Evolutionary conservation across 352 stramenopile species (phyloP).

Genomic region (Pythium brachiatum): DNA sequence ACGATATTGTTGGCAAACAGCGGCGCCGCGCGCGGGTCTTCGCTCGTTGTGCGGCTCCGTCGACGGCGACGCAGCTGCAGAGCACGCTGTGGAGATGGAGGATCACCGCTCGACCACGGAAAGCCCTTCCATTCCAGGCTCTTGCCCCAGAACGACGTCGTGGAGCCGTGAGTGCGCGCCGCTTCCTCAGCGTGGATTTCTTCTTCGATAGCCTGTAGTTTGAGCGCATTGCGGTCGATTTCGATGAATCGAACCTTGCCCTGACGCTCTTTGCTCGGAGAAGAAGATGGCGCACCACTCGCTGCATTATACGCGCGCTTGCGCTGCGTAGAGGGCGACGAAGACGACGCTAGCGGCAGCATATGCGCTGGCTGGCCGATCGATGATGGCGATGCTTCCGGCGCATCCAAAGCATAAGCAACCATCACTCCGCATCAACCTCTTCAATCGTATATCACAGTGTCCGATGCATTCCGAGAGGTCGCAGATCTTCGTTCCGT

Average conservation of each 20-base stretch:
- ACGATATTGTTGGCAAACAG: slow-evolving; percentile 66
- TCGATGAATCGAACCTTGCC: slow-evolving; percentile 17
- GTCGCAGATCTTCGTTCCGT: slow-evolving; percentile 4
- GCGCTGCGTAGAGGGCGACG: not conserved
- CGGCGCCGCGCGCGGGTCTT: slow-evolving; percentile 13
- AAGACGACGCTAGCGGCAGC: slow-evolving; percentile 5
- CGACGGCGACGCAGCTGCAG: slow-evolving; percentile 2
- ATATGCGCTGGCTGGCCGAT: not conserved
- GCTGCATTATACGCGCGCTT: not conserved
- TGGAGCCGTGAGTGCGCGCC: slow-evolving; percentile 1
- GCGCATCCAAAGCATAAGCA: slow-evolving; percentile 7
- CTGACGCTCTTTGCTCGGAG: not conserved
- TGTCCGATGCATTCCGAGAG: not conserved
- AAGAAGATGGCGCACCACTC: not conserved
- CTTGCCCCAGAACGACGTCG: slow-evolving; percentile 13
- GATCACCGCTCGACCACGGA: not conserved
- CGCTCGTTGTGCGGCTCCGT: slow-evolving; percentile 16
- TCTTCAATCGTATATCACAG: not conserved
- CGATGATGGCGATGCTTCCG: not conserved
- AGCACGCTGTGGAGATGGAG: not conserved
- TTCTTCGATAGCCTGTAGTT: slow-evolving; percentile 17
- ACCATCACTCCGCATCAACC: slow-evolving; percentile 15
- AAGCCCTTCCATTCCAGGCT: slow-evolving; percentile 11
- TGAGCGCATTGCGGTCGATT: slow-evolving; percentile 18
- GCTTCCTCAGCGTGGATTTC: slow-evolving; percentile 8